Base-by-base conservation (phyloP, 73 alveolate genomes). In the Stentor coeruleus region DNA sequence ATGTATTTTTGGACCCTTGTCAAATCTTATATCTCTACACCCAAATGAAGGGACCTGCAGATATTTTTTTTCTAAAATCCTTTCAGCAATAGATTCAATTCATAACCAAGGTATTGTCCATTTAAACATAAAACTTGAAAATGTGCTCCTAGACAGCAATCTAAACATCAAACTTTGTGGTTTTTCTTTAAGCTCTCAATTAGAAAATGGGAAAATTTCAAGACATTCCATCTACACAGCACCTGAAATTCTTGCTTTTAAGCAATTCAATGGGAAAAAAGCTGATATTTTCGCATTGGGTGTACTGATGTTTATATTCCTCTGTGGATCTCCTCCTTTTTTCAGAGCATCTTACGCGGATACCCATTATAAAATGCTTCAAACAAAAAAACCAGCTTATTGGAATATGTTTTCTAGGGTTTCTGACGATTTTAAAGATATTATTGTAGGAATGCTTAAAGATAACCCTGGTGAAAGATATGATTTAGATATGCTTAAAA, bases 41-140 rank as follows among this genome's bases (percentile, higher is more conserved):
- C 79, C 79, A 66, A 31, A 66, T 31, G 79, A 66, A 66, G 33
- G 15, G 33, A 66, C 33, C 79, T 31, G n/a, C 39, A 66, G 39
- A 66, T 66, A 28, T 66, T 66, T 20, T 40, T 66, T 66, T 31
- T 28, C n/a, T 28, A 20, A 66, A 66, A 66, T 66, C 39, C n/a
- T 66, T 66, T 20, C 11, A 66, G 79, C 40, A 31, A 26, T 66
- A 28, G 79, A 66, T 28, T 20, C 40, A 31, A 37, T 66, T 0
- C 79, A 66, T 2, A 28, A 37, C 33, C 79, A 66, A 20, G 42
- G 39, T 26, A 26, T 66, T 20, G 14, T 31, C n/a, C 79, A 66
- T 2, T 2, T 66, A 2, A 66, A 66, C 37, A 20, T 66, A 14
- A 20, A 33, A 20, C 79, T 33, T 20, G 79, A 66, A 66, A 66